These are phyloP conservation scores for Calocera viscosa DNA, from an alignment of 768 basidiomycete genomes.

Conservation along the genomic window DNA sequence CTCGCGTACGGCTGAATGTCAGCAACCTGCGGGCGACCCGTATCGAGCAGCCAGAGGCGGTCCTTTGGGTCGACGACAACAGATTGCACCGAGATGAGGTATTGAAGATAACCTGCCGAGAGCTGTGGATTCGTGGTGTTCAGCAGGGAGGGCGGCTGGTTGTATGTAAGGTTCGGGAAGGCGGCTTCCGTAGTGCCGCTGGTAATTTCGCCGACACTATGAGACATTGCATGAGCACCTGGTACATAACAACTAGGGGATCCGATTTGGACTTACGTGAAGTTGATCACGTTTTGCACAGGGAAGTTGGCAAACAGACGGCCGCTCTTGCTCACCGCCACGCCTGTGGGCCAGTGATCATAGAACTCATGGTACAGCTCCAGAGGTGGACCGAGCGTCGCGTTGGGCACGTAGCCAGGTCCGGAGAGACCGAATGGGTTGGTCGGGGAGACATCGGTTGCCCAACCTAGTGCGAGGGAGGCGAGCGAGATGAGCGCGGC, in stretches of 20 bases:
- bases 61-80: conserved; percentile 21
- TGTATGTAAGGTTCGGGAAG: conserved; percentile 17
- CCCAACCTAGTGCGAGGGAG: background rate
- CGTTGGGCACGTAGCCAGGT: background rate
- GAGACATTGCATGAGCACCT: too few species aligned
- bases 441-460: background rate
- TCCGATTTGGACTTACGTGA: background rate
- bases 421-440: conserved; percentile 2
- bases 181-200: background rate
- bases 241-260: too few species aligned
- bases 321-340: background rate
- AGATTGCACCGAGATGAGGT: conserved; percentile 20
- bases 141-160: conserved; percentile 18
- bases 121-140: conserved; percentile 18
- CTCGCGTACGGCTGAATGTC: conserved; percentile 15
- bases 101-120: conserved; percentile 17
- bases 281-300: background rate
- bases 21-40: conserved; percentile 20
- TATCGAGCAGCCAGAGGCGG: conserved; percentile 22
- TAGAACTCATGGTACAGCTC: conserved; percentile 5
- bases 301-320: conserved; percentile 3
- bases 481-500: background rate
- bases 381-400: background rate
- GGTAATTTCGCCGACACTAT: background rate
- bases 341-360: background rate